Conservation (phyloP, 2,329 filamentous ascomycete genomes). For the Apiospora rasikravindrae region DNA sequence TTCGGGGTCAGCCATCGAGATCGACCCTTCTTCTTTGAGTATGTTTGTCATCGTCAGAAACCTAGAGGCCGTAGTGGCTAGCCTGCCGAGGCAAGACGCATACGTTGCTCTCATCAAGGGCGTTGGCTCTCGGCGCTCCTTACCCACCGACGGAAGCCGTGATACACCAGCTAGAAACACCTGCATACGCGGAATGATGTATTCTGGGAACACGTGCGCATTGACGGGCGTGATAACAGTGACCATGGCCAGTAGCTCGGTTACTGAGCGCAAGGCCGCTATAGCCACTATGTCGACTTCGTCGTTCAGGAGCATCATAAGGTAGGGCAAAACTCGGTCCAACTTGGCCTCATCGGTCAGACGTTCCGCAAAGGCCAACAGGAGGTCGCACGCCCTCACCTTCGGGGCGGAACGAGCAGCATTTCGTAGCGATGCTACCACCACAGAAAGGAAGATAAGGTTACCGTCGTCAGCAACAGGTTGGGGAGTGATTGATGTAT, state of each 20-base stretch:
- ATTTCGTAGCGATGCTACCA: slow-evolving; percentile 87
- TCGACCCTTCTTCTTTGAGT: slow-evolving; percentile 79
- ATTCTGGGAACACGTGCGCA: slow-evolving; percentile 71
- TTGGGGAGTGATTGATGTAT: slow-evolving; percentile 64
- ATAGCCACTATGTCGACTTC: slow-evolving; percentile 84
- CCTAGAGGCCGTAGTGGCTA: slow-evolving; percentile 82
- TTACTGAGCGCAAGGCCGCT: slow-evolving; percentile 83
- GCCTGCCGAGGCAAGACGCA: slow-evolving; percentile 86
- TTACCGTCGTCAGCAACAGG: slow-evolving; percentile 83
- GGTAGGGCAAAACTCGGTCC: slow-evolving; percentile 88
- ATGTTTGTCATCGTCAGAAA: slow-evolving; percentile 93
- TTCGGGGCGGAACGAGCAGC: slow-evolving; percentile 88
- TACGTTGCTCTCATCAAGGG: slow-evolving; percentile 86
- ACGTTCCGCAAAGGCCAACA: slow-evolving; percentile 89
- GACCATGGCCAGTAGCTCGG: slow-evolving; percentile 86
- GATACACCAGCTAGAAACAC: slow-evolving; percentile 52
- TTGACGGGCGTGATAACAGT: slow-evolving; percentile 83
- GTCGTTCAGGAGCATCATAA: slow-evolving; percentile 83
- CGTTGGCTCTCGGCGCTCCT: slow-evolving; percentile 57
- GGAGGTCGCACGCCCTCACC: slow-evolving; percentile 85
- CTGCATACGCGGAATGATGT: slow-evolving; percentile 69
- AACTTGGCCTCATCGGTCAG: slow-evolving; percentile 95
- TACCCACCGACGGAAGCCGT: slow-evolving; percentile 39
- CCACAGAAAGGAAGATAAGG: slow-evolving; percentile 86
- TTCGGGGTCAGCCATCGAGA: slow-evolving; percentile 78